A percentile compares a stretch with the other conserved stretches of the same genome.
phyloP scores from a whole-genome alignment of 805 yeast species.

The Nakazawaea wickerhamii region DNA sequence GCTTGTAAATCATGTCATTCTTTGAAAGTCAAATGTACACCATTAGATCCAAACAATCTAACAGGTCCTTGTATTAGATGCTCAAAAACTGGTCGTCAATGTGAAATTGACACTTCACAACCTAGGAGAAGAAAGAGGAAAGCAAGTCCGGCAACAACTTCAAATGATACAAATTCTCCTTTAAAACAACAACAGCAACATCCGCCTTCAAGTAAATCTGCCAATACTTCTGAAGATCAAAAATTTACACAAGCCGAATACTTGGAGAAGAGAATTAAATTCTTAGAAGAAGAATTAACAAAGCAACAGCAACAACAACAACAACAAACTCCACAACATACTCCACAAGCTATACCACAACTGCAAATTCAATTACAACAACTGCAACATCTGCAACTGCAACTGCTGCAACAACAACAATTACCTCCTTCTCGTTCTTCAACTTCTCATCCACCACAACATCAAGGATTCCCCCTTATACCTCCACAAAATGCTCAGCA shows the following conservation, averaged over 20 bases:
- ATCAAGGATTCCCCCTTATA: neutral
- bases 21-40: constrained; percentile 79
- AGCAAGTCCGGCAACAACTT: constrained; percentile 4
- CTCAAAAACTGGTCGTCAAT: constrained; percentile 50
- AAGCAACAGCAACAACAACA: constrained; percentile 3
- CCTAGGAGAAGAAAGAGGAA: constrained; percentile 38
- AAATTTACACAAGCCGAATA: constrained; percentile 1
- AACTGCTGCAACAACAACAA: neutral
- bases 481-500: constrained; percentile 2
- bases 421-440: neutral
- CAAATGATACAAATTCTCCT: neutral
- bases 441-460: neutral
- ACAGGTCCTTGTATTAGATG: constrained; percentile 73
- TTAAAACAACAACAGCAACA: neutral
- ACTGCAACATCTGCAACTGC: neutral
- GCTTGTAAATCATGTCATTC: constrained; percentile 77
- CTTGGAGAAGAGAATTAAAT: constrained; percentile 5
- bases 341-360: neutral
- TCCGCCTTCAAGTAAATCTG: neutral
- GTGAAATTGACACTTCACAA: constrained; percentile 64
- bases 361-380: neutral
- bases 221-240: neutral
- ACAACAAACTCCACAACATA: neutral
- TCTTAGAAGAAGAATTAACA: constrained; percentile 8
- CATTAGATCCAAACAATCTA: constrained; percentile 53